These are phyloP conservation scores for Saccharomyces hybrid DNA, from an alignment of 1,139 yeast species.

Conservation along the genomic window DNA sequence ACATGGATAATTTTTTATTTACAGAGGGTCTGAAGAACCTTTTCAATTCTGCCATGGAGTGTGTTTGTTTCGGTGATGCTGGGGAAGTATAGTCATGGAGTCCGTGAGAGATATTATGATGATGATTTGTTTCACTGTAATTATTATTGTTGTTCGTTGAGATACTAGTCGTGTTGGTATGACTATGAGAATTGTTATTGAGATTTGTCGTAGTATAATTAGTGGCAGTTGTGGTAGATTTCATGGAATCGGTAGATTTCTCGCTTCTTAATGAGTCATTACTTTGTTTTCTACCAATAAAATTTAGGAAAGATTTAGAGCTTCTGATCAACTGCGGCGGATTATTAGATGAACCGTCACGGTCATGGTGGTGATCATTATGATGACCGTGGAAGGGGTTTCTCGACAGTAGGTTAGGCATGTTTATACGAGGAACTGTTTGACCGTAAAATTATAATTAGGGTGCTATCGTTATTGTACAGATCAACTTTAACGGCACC, in stretches of 20 bases:
- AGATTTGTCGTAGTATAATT: background rate
- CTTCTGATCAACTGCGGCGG: slow-evolving; percentile 14
- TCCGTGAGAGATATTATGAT: no score
- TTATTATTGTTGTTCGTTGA: slow-evolving; percentile 3
- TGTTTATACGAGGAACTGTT: slow-evolving; percentile 1
- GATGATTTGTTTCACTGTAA: no score
- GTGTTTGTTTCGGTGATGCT: no score
- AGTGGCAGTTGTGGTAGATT: slow-evolving; percentile 3
- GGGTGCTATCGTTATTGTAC: background rate
- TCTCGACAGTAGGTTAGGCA: slow-evolving; percentile 23
- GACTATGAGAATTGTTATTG: slow-evolving; percentile 3
- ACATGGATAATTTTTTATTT: no score
- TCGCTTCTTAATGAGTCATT: slow-evolving; percentile 26
- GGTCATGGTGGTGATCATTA: slow-evolving; percentile 8
- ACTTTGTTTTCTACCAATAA: slow-evolving; percentile 24
- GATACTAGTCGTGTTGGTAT: slow-evolving; percentile 2
- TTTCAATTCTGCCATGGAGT: no score
- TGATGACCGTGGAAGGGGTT: slow-evolving; percentile 23
- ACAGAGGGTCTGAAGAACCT: no score
- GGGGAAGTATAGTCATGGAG: no score
- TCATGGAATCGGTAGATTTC: slow-evolving; percentile 19
- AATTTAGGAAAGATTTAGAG: slow-evolving; percentile 24
- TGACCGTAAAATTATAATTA: background rate
- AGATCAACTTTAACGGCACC: background rate
- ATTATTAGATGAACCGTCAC: slow-evolving; percentile 3